Evolutionary conservation across 345 rosid genomes (phyloP), one percentile per base, ranked within the genome.

Genomic region (Erysimum cheiranthoides): DNA sequence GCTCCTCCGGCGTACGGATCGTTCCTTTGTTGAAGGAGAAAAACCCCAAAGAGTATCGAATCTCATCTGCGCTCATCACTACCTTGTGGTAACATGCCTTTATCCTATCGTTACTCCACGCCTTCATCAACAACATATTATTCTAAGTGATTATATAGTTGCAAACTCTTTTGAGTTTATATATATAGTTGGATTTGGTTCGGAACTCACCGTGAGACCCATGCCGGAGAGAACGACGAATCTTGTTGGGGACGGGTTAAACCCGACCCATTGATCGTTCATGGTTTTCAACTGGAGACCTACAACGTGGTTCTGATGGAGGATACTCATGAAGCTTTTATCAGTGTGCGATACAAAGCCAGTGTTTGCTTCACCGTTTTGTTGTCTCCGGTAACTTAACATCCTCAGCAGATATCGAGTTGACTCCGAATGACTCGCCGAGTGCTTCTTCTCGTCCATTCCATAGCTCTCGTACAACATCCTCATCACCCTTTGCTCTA

Each of bases 391-490:
- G 60, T 85, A 86, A 61, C 82, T 90, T 61, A 80, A 59, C 59
- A 82, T 72, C 53, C 92, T 84, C 56, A 87, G 75, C 27, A 89
- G 80, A 81, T 86, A 84, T 10, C 73, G 72, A 11, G 83, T 85
- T 2, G 85, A 75, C 12, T 73, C 83, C 1, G 79, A 45, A 52
- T 85, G 82, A 25, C 77, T 43, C n/a, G 80, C 81, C 4, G 74
- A 67, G 43, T 81, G 61, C 45, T 82, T 85, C 64, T 61, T 28
- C 64, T 76, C 70, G 57, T 76, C 82, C 4, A 78, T 66, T 11
- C 90, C 88, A 46, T 87, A 88, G 79, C 91, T 83, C 56, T 88
- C 92, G 71, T 81, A 87, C 35, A 87, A 17, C 96, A 90, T 86
- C 53, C 79, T 87, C 52, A 82, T 73, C 79, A 87, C 88, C 40